Evolutionary conservation across 2,329 filamentous ascomycete species (phyloP), one percentile per base, ranked within the genome.

Genomic region (Fusarium armeniacum): DNA sequence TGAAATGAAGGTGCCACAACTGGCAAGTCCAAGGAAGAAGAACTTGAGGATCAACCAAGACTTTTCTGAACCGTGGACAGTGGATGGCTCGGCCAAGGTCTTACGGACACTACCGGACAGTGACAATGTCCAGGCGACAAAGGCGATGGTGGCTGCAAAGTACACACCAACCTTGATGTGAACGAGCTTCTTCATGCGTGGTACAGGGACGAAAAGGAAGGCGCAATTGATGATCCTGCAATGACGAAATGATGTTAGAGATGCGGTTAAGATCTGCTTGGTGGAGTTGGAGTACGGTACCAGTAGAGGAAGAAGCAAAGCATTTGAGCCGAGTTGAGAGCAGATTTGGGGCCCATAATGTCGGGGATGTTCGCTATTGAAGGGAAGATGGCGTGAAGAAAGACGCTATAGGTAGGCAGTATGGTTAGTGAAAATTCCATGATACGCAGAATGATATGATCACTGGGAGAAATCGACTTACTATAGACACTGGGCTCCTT

Each of bases 301-400:
- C 59, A 62, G 40, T 62, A 62, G 7, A 62, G 59, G 12, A 62
- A 62, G 40, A 62, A 62, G n/a, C 59, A 62, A 2, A 62, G 56
- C 59, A 62, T 62, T 2, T 62, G 56, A 3, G 59, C 59, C 4
- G 59, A 62, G n/a, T 62, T 62, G 12, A 62, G 59, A 3, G 59
- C 59, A 1, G 59, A 62, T 3, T 62, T 62, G 2, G 56, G 15
- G 3, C 59, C 59, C 59, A 62, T 62, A 22, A 62, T 54, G 6
- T 62, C 59, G 2, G 59, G 59, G 15, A 62, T 62, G 2, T 62
- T 54, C 3, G 40, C 57, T 1, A 62, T 62, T 1, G 59, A 62
- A 0, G 59, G 59, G 0, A 62, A 62, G 7, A 62, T 62, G 8
- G 59, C 59, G 2, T 62, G 59, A 6, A 62, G 56, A 8, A 62